Evolutionary conservation across 371 early-diverging fungal genomes (phyloP).

Genomic region (Mucor piriformis): DNA sequence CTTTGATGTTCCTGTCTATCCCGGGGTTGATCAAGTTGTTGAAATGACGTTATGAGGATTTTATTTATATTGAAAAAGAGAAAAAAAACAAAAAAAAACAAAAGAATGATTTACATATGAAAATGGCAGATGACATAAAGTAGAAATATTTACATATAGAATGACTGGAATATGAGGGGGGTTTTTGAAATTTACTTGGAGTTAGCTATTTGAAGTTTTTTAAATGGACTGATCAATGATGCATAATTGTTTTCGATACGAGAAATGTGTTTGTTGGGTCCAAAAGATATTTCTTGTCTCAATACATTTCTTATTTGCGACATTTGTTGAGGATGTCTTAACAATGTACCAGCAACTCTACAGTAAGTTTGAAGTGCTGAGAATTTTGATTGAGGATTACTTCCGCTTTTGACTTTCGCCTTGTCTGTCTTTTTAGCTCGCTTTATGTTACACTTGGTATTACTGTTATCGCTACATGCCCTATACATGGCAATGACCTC

Average conservation of each 20-base stretch:
- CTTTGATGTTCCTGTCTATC: conserved; percentile 67
- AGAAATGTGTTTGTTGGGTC: neutral
- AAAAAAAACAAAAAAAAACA: neutral
- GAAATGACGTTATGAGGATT: conserved; percentile 16
- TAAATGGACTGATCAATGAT: conserved; percentile 1
- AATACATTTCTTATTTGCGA: conserved; percentile 12
- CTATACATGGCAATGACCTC: conserved; percentile 1
- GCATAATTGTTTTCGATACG: conserved; percentile 1
- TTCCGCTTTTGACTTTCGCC: neutral
- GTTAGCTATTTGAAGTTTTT: conserved; percentile 8
- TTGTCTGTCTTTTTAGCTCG: neutral
- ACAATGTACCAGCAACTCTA: conserved; percentile 18
- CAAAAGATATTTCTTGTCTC: conserved; percentile 5
- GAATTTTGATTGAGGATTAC: neutral
- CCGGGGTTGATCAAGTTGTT: conserved; percentile 66
- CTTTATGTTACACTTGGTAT: neutral
- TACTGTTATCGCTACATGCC: neutral
- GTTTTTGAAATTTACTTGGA: too few relatives aligned
- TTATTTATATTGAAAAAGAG: neutral
- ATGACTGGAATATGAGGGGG: neutral
- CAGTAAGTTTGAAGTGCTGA: conserved; percentile 21
- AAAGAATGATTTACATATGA: neutral
- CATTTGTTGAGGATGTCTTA: conserved; percentile 30
- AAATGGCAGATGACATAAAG: neutral
- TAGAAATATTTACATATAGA: neutral